Percentiles rank a stretch among this genome's conserved stretches.
These are phyloP conservation scores for Chamaenerion angustifolium DNA, from an alignment of 345 rosid species.

Conservation along the genomic window DNA sequence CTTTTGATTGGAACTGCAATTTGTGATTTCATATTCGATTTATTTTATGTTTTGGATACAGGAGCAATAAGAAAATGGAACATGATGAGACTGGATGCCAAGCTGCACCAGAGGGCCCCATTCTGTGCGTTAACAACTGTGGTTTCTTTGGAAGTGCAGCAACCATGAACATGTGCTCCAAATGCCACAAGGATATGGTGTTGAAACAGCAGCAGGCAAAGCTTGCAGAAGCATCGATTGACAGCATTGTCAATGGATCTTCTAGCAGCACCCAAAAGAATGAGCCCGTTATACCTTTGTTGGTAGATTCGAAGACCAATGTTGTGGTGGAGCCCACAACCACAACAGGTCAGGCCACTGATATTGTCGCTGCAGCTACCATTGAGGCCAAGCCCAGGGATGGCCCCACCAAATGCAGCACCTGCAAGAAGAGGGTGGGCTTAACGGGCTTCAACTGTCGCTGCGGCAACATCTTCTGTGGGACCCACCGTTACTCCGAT, in stretches of 20 bases:
- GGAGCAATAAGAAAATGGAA: slow-evolving; percentile 52
- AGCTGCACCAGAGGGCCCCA: slow-evolving; percentile 72
- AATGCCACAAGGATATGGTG: slow-evolving; percentile 71
- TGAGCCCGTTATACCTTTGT: slow-evolving; percentile 25
- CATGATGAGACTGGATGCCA: slow-evolving; percentile 94
- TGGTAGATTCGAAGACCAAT: slow-evolving; percentile 25
- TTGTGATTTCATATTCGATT: no score
- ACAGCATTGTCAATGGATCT: slow-evolving; percentile 35
- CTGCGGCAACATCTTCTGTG: slow-evolving; percentile 67
- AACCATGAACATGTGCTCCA: slow-evolving; percentile 92
- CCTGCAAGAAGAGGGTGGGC: slow-evolving; percentile 74
- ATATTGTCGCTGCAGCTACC: slow-evolving; percentile 16
- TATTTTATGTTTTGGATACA: slow-evolving; percentile 10
- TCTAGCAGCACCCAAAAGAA: slow-evolving; percentile 17
- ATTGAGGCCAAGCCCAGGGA: slow-evolving; percentile 44
- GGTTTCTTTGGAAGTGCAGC: slow-evolving; percentile 92
- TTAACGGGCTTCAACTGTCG: slow-evolving; percentile 74
- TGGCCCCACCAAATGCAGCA: slow-evolving; percentile 66
- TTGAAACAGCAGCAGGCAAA: slow-evolving; percentile 67
- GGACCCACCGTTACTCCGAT: slow-evolving; percentile 77
- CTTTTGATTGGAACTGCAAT: no score
- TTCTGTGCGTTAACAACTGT: slow-evolving; percentile 66
- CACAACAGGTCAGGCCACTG: slow-evolving; percentile 25
- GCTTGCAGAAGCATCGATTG: slow-evolving; percentile 59
- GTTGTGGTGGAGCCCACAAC: slow-evolving; percentile 23